Conservation (phyloP, 2,329 filamentous ascomycete species). For the Madurella fahalii region DNA sequence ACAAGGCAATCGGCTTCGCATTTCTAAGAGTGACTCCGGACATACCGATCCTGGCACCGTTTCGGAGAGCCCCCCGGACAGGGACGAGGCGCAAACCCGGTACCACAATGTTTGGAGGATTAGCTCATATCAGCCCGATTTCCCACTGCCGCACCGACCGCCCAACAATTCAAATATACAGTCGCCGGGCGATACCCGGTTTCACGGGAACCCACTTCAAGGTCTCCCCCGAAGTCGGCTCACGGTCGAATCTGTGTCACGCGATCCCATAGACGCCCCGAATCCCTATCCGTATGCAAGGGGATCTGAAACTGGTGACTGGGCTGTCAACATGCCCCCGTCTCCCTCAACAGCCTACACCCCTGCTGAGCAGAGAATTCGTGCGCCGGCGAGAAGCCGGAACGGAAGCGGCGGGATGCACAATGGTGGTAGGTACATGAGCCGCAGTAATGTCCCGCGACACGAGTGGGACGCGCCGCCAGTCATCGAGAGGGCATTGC, state of each 20-base stretch:
- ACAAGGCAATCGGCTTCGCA: too few species aligned
- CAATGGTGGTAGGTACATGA: background rate
- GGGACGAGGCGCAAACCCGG: background rate
- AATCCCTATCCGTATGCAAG: constrained; percentile 10
- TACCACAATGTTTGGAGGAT: constrained; percentile 19
- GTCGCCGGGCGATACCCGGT: background rate
- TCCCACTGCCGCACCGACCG: constrained; percentile 7
- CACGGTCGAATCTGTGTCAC: constrained; percentile 10
- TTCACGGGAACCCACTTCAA: constrained; percentile 13
- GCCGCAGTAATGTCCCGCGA: background rate
- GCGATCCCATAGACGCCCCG: background rate
- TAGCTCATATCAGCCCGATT: constrained; percentile 14
- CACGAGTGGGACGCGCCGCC: constrained; percentile 22
- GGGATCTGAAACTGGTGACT: background rate
- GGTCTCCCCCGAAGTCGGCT: constrained; percentile 9
- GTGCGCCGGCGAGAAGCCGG: background rate
- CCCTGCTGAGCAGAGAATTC: background rate
- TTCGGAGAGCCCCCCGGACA: too few species aligned
- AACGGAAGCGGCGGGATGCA: background rate
- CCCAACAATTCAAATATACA: background rate
- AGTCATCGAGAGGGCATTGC: constrained; percentile 19
- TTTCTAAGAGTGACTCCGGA: too few species aligned
- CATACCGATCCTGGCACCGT: too few species aligned
- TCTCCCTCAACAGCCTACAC: constrained; percentile 11
- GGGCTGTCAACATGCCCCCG: constrained; percentile 13